These are phyloP conservation scores for Parachaetomium inaequale DNA, from an alignment of 495 filamentous ascomycete species.

Conservation along the genomic window DNA sequence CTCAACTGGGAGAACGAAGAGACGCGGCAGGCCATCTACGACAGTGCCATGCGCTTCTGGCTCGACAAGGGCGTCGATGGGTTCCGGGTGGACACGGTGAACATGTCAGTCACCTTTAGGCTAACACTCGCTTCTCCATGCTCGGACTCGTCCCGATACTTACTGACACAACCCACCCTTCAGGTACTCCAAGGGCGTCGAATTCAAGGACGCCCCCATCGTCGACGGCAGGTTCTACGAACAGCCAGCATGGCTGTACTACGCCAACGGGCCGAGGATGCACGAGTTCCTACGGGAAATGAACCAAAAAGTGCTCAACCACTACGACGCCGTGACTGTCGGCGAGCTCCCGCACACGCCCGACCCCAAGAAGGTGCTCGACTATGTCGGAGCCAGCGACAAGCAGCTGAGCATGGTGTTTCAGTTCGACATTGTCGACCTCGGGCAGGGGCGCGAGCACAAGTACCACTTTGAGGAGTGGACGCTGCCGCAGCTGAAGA, in stretches of 20 bases:
- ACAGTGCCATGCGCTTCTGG: conserved; percentile 66
- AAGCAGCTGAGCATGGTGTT: conserved; percentile 73
- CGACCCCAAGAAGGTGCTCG: conserved; percentile 55
- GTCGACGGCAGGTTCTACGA: conserved; percentile 38
- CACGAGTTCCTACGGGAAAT: conserved; percentile 65
- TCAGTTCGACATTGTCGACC: conserved; percentile 63
- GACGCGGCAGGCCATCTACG: conserved; percentile 60
- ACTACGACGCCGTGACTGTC: conserved; percentile 66
- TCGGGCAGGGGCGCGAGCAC: conserved; percentile 53
- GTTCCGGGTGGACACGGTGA: conserved; percentile 67
- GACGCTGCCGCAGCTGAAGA: conserved; percentile 56
- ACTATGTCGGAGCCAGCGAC: conserved; percentile 54
- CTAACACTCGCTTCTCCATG: no score
- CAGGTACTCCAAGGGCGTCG: conserved; percentile 57
- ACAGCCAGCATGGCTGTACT: conserved; percentile 51
- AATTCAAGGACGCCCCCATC: conserved; percentile 59
- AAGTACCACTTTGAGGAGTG: conserved; percentile 36
- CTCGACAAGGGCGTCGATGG: conserved; percentile 63
- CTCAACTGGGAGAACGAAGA: conserved; percentile 70
- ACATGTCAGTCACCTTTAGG: conserved; percentile 43
- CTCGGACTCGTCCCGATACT: no score
- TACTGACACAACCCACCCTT: not conserved
- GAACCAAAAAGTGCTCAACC: conserved; percentile 55
- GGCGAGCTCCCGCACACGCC: conserved; percentile 68
- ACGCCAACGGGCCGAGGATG: conserved; percentile 61